Conservation (phyloP, 2,329 filamentous ascomycete species). For the Parastagonospora nodorum region DNA sequence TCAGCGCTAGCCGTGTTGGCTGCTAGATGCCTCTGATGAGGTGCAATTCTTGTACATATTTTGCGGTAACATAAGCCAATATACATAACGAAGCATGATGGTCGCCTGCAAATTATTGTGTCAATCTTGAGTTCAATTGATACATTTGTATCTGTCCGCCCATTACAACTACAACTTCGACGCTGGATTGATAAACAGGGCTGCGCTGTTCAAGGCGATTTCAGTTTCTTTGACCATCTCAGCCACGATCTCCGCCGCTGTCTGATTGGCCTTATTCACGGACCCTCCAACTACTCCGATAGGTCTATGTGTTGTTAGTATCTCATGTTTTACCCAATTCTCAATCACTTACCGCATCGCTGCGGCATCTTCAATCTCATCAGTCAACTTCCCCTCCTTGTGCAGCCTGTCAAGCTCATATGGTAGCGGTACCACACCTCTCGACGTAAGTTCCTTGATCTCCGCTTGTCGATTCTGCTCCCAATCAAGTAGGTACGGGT, state of each 20-base stretch:
- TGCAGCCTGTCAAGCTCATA: slow-evolving; percentile 31
- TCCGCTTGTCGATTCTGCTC: slow-evolving; percentile 30
- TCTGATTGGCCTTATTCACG: slow-evolving; percentile 28
- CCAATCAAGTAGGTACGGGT: slow-evolving; percentile 32
- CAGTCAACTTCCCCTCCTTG: slow-evolving; percentile 33
- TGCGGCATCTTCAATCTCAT: slow-evolving; percentile 34
- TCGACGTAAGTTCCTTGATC: slow-evolving; percentile 27
- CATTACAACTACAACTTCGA: slow-evolving; percentile 21
- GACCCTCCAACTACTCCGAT: slow-evolving; percentile 33
- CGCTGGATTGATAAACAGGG: slow-evolving; percentile 15
- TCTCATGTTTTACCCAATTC: not conserved
- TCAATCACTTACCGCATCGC: slow-evolving; percentile 21
- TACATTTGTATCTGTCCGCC: too few relatives aligned
- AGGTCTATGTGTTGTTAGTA: slow-evolving; percentile 13
- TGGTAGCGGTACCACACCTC: slow-evolving; percentile 27
- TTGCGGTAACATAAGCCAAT: not conserved
- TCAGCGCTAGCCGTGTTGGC: slow-evolving; percentile 56
- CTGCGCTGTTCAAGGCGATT: slow-evolving; percentile 19
- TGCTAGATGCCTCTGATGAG: slow-evolving; percentile 39
- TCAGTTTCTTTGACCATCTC: slow-evolving; percentile 34
- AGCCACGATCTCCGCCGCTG: slow-evolving; percentile 27
- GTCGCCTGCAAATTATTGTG: too few relatives aligned
- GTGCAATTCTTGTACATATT: slow-evolving; percentile 2
- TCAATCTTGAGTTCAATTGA: too few relatives aligned
- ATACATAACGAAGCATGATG: too few relatives aligned